Conservation (phyloP, 257 asterid genomes). For the Scutellaria barbata region DNA sequence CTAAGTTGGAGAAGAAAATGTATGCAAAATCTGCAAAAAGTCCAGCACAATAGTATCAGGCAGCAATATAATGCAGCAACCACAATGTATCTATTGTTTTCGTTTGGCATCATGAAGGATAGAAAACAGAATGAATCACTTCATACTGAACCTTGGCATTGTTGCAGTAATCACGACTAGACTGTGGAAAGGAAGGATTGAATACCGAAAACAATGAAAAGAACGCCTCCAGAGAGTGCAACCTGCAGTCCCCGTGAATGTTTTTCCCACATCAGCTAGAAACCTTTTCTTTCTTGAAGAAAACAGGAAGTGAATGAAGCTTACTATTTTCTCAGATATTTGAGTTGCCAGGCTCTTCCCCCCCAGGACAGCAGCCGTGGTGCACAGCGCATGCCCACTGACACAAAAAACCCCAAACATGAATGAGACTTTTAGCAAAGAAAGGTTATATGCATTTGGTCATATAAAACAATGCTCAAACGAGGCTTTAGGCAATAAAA, state of each 20-base stretch:
- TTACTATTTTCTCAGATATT: constrained; percentile 76
- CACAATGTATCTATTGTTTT: too few relatives aligned
- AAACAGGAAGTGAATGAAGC: constrained; percentile 27
- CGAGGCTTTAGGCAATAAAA: neutral
- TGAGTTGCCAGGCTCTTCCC: constrained; percentile 80
- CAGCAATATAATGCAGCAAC: neutral
- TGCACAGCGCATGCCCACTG: constrained; percentile 90
- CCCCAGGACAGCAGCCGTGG: constrained; percentile 80
- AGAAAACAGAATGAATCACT: neutral
- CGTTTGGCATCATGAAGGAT: neutral
- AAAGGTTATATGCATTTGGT: neutral
- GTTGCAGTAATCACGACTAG: constrained; percentile 41
- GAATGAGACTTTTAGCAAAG: neutral
- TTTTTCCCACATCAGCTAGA: constrained; percentile 5
- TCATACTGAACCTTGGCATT: constrained; percentile 35
- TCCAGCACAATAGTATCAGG: neutral
- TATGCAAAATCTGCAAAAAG: too few relatives aligned
- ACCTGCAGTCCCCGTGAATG: constrained; percentile 43
- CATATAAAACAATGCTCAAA: neutral
- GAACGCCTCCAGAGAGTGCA: constrained; percentile 81
- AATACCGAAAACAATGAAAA: constrained; percentile 80
- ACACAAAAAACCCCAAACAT: constrained; percentile 31
- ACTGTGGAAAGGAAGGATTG: constrained; percentile 76
- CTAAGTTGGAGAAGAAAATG: neutral
- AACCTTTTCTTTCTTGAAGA: neutral